phyloP scores from a whole-genome alignment of 441 rosid species.

The Jatropha podagrica region DNA sequence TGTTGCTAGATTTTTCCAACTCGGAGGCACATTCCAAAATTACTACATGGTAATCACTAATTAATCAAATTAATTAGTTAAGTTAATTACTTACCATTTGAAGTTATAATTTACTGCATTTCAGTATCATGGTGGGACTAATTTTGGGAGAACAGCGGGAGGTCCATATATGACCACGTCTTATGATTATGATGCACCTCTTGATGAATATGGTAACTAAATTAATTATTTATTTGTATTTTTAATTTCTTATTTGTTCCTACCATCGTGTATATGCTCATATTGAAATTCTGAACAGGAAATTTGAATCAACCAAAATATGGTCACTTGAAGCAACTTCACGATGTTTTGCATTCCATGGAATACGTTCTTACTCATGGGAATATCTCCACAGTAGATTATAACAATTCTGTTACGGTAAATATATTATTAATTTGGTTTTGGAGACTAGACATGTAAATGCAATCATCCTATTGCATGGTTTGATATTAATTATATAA shows the following conservation, averaged over 20 bases:
- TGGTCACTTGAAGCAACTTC: conserved; percentile 10
- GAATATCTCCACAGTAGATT: neutral
- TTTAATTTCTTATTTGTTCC: no score
- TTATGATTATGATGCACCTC: conserved; percentile 72
- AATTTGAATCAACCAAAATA: conserved; percentile 6
- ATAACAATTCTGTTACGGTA: conserved; percentile 8
- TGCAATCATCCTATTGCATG: no score
- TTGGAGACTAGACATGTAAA: conserved; percentile 11
- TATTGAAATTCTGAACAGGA: neutral
- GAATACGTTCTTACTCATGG: conserved; percentile 19
- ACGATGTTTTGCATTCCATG: conserved; percentile 15
- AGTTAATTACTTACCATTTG: neutral
- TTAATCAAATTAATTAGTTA: neutral
- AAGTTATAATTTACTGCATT: neutral
- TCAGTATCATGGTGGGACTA: conserved; percentile 90
- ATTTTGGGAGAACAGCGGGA: conserved; percentile 69
- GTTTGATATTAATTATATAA: no score
- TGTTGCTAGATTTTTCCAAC: conserved; percentile 66
- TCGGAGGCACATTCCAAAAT: conserved; percentile 64
- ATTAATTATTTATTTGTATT: neutral
- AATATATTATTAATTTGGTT: neutral
- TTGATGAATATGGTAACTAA: conserved; percentile 63
- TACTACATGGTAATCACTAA: conserved; percentile 61
- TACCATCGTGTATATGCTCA: neutral
- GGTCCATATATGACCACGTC: conserved; percentile 74